phyloP scores from a whole-genome alignment of 2,329 filamentous ascomycete species.

The Didymella pomorum region DNA sequence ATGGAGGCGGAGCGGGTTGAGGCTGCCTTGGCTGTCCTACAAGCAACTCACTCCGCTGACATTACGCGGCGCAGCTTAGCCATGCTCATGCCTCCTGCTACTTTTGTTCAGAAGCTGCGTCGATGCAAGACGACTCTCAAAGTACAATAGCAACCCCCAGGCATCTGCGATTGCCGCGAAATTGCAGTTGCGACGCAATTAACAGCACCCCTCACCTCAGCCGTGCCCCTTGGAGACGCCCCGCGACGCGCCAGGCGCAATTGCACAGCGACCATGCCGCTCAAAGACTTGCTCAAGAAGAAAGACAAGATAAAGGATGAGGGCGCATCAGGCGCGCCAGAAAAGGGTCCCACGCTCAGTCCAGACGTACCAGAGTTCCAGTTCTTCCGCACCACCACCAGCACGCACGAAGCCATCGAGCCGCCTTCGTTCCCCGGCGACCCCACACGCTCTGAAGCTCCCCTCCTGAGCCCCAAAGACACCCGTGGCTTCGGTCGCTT shows the following conservation, averaged over 20 bases:
- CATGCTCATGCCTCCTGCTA: slow-evolving; percentile 36
- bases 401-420: slow-evolving; percentile 78
- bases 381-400: slow-evolving; percentile 85
- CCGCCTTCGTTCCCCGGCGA: slow-evolving; percentile 67
- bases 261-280: slow-evolving; percentile 58
- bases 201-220: slow-evolving; percentile 12
- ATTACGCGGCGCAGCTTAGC: slow-evolving; percentile 27
- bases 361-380: slow-evolving; percentile 68
- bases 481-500: slow-evolving; percentile 43
- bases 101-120: slow-evolving; percentile 35
- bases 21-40: slow-evolving; percentile 28
- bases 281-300: slow-evolving; percentile 69
- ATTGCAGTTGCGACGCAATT: slow-evolving; percentile 18
- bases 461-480: slow-evolving; percentile 38
- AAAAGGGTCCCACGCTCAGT: slow-evolving; percentile 36
- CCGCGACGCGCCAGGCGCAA: slow-evolving; percentile 23
- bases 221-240: slow-evolving; percentile 25
- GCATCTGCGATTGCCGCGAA: slow-evolving; percentile 2
- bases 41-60: slow-evolving; percentile 21
- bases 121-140: slow-evolving; percentile 45
- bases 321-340: slow-evolving; percentile 41
- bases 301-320: slow-evolving; percentile 65
- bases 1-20: slow-evolving; percentile 41
- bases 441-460: slow-evolving; percentile 38
- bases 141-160: slow-evolving; percentile 30